Evolutionary conservation across 2,329 filamentous ascomycete genomes (phyloP).

Genomic region (Sordariomycetes sp.): DNA sequence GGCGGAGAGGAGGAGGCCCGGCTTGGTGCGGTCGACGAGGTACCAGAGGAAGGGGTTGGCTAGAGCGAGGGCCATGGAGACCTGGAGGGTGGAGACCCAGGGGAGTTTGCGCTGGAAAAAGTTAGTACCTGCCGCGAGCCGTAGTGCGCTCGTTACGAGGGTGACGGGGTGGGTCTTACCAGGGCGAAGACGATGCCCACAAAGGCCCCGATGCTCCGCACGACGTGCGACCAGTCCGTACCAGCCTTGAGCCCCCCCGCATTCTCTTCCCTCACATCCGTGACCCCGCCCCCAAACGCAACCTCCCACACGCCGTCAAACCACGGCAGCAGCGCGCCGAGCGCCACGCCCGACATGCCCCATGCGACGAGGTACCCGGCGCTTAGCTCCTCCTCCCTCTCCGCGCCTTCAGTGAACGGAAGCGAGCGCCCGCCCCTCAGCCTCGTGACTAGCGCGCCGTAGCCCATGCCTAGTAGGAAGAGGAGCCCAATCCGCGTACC

Average conservation of each 20-base stretch:
- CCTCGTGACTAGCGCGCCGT: conserved; percentile 69
- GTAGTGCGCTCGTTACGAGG: background rate
- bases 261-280: conserved; percentile 16
- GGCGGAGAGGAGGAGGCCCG: conserved; percentile 70
- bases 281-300: conserved; percentile 23
- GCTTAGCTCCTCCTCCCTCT: conserved; percentile 13
- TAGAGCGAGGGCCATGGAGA: conserved; percentile 76
- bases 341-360: conserved; percentile 63
- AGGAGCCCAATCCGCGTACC: conserved; percentile 48
- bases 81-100: conserved; percentile 91
- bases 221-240: conserved; percentile 59
- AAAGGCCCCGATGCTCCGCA: conserved; percentile 46
- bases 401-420: conserved; percentile 11
- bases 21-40: conserved; percentile 77
- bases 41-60: conserved; percentile 95
- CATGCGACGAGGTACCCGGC: conserved; percentile 60
- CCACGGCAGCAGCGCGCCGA: conserved; percentile 74
- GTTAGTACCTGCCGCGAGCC: background rate
- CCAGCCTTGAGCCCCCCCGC: conserved; percentile 20
- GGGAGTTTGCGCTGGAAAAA: conserved; percentile 61
- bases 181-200: conserved; percentile 56
- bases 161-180: conserved; percentile 29
- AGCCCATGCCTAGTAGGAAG: conserved; percentile 68
- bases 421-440: conserved; percentile 58
- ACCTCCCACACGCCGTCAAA: conserved; percentile 65